Base-by-base conservation (phyloP, 345 rosid genomes). In the Pugionium cornutum region DNA sequence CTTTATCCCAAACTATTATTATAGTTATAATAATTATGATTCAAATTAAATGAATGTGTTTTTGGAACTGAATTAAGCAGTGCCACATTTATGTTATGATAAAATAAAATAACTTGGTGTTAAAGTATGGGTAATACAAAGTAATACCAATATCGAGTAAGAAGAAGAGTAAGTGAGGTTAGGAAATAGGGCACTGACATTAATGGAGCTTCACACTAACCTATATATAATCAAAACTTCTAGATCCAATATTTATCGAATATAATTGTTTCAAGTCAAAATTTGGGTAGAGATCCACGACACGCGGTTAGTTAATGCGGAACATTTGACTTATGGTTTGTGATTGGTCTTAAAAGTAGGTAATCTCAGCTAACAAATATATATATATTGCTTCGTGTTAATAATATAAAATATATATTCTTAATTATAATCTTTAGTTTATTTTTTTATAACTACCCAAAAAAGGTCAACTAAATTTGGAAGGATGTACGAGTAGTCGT, bases 121-220 rank as follows among this genome's bases (percentile, higher is more conserved):
- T 35, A 50, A 44, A 58, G 18, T 49, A 44, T 58, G 46, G 41
- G 6, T 31, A 26, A 7, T 52, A 52, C 60, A 18, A 37, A 50
- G 25, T 51, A 8, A 53, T 37, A 53, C 53, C 7, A 55, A 29
- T 65, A 58, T 29, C 60, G 47, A 65, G 63, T 59, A 34, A 51
- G 46, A 49, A 49, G 57, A 45, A 58, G 32, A 27, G n/a, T 57
- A 37, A 41, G 72, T 66, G 57, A 47, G 51, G 67, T 62, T 66
- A 73, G 72, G 67, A 73, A 52, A 5, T 43, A 58, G 40, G 60
- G 67, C 76, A 73, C 67, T 66, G 49, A 73, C 73, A 66, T 53
- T 59, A 66, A 73, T 66, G 77, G 72, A 47, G 32, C 62, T 73
- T 55, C 43, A 73, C 67, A 29, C 44, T 57, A 41, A 72, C 76